Evolutionary conservation across 352 stramenopile species (phyloP).

Genomic region (Phytophthora pistaciae): DNA sequence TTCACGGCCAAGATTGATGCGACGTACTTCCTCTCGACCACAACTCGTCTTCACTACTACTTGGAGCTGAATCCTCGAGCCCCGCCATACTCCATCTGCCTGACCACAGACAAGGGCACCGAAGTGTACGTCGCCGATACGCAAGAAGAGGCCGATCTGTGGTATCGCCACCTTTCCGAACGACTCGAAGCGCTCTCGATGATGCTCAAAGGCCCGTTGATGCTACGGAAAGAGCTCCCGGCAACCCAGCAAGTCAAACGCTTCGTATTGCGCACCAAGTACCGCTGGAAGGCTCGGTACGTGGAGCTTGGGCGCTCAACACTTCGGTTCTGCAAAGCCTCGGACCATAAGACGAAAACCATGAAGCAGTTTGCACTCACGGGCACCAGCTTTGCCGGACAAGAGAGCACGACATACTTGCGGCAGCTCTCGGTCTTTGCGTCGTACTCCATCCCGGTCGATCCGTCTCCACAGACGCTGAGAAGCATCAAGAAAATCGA

Average conservation of each 20-base stretch:
- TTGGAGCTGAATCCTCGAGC: slow-evolving; percentile 70
- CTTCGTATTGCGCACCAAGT: slow-evolving; percentile 65
- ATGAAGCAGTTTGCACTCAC: slow-evolving; percentile 84
- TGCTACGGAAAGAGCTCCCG: slow-evolving; percentile 65
- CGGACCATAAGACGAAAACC: slow-evolving; percentile 46
- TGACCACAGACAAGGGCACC: slow-evolving; percentile 69
- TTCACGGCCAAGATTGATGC: slow-evolving; percentile 70
- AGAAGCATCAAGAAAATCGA: slow-evolving; percentile 41
- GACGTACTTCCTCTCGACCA: slow-evolving; percentile 55
- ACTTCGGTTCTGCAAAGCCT: slow-evolving; percentile 60
- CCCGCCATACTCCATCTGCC: slow-evolving; percentile 62
- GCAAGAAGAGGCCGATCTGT: slow-evolving; percentile 51
- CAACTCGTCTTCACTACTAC: slow-evolving; percentile 64
- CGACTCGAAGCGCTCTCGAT: slow-evolving; percentile 57
- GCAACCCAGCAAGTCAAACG: slow-evolving; percentile 62
- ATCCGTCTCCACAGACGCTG: slow-evolving; percentile 43
- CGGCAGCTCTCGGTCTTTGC: slow-evolving; percentile 42
- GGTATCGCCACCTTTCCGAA: slow-evolving; percentile 59
- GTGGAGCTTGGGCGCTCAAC: slow-evolving; percentile 67
- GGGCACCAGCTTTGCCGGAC: slow-evolving; percentile 55
- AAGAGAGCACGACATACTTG: slow-evolving; percentile 68
- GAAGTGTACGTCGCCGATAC: slow-evolving; percentile 72
- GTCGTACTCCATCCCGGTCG: slow-evolving; percentile 52
- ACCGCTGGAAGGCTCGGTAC: slow-evolving; percentile 67
- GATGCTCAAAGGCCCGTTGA: slow-evolving; percentile 57